These are phyloP conservation scores for Ogataea ganodermae DNA, from an alignment of 805 yeast species.

Conservation along the genomic window DNA sequence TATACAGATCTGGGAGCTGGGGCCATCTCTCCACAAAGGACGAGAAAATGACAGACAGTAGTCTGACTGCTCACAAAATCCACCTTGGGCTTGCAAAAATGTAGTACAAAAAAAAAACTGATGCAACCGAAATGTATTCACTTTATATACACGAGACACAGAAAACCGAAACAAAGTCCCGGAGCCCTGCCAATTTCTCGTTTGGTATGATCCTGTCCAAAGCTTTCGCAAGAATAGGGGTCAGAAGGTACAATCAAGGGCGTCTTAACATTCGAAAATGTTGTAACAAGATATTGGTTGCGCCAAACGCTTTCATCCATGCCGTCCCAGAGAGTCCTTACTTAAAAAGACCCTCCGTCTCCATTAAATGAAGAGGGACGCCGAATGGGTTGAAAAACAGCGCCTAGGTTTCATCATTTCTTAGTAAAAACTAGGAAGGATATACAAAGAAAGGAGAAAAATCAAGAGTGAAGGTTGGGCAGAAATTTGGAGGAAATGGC, in stretches of 20 bases:
- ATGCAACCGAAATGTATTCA: constrained; percentile 2
- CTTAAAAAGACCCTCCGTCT: constrained; percentile 17
- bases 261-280: constrained; percentile 30
- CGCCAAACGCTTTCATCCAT: constrained; percentile 39
- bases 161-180: not conserved
- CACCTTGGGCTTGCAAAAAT: constrained; percentile 26
- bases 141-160: constrained; percentile 6
- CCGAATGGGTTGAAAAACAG: constrained; percentile 39
- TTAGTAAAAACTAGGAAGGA: constrained; percentile 68
- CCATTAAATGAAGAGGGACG: constrained; percentile 27
- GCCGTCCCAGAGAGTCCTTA: constrained; percentile 28
- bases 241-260: constrained; percentile 36
- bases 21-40: constrained; percentile 11
- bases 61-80: constrained; percentile 18
- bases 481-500: not conserved
- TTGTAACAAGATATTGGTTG: constrained; percentile 37
- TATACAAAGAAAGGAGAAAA: constrained; percentile 41
- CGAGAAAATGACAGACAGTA: not conserved
- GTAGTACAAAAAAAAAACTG: constrained; percentile 5
- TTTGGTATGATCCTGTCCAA: constrained; percentile 10
- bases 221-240: constrained; percentile 17
- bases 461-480: not conserved
- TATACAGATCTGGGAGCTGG: constrained; percentile 27
- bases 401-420: constrained; percentile 65
- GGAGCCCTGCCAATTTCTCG: not conserved